Base-by-base conservation (phyloP, 495 filamentous ascomycete species). In the Podospora appendiculata region DNA sequence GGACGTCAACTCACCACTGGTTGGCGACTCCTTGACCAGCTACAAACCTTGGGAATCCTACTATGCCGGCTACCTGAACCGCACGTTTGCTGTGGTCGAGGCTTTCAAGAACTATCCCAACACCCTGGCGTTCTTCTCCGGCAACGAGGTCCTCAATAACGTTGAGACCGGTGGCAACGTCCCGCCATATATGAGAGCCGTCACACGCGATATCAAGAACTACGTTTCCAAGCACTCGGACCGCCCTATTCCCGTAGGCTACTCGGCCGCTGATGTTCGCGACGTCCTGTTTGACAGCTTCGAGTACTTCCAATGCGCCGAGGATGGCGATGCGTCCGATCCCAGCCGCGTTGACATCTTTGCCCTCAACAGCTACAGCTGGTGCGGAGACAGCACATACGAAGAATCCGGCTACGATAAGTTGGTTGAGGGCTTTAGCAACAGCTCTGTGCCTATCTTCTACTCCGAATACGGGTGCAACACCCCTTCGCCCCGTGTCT, bases 401-500 rank as follows among this genome's bases (percentile, higher is more conserved):
- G 69, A 77, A 36, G 79, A 77, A 44, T 80, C 85, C 3, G 77
- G 82, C 55, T 97, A 90, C 69, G 72, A 94, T 65, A 67, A 73
- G 12, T 75, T 97, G 4, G 82, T 87, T 41, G 64, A 72, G 8
- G 78, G 84, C 60, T 94, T 97, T 74, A 65, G 68, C 48, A 79
- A 79, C 55, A 83, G 80, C 50, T 84, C 84, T 33, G 77, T 96
- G 48, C 92, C 92, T 17, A 79, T 96, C 50, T 96, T 97, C 81
- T 96, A 94, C 78, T 92, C 88, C 59, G 93, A 98, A 70, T 97
- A 87, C 54, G 93, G 93, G 55, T 98, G 93, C 79, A 97, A 96
- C 78, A 72, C 79, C 19, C 81, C 85, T 32, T 69, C 71, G 38
- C 90, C 92, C 14, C 88, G 93, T 62, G 57, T 80, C 55, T 97